Base-by-base conservation (phyloP, 129 eudicot species). In the Centrapalus pauciflorus region DNA sequence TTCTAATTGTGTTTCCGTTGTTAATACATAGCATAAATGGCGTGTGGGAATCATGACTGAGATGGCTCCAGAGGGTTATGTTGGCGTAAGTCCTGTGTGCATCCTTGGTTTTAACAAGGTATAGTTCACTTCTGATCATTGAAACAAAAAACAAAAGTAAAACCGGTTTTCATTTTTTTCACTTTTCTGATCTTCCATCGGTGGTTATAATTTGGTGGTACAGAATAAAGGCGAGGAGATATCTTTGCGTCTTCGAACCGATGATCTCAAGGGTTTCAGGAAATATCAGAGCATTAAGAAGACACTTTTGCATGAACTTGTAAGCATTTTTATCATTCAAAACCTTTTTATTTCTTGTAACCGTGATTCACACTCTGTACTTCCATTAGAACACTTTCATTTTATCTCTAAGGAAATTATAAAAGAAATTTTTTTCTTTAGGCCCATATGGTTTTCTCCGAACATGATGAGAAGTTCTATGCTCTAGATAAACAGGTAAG, bases 1-100 rank as follows among this genome's bases (percentile, higher is more conserved):
- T 55, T 66, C 60, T 83, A 62, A 62, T 48, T 19, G 45, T 33
- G 17, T 25, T 27, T 82, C 52, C 13, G 26, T 55, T 69, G 32
- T 40, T 43, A 61, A 50, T 67, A 57, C 67, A 60, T 60, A 92
- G 98, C 98, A 92, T 80, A 91, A 77, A 24, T 92, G 98, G 98
- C 86, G 83, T 64, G 96, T 92, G 61, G 98, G 96, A 71, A 88
- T 92, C 63, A 85, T 92, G 96, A 92, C 96, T 0, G 98, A 92
- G 84, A 77, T 92, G 98, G 98, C 98, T 52, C 98, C 98, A 0
- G 85, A 81, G 76, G 98, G 98, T 67, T 85, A 92, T 72, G 98
- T 92, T 68, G 98, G 98, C 43, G 83, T 88, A 17, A 85, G 91
- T 69, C 96, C 98, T 8, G 77, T 81, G 74, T 92, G 98, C 81